These are phyloP conservation scores for Malassezia sp. DNA, from an alignment of 1,284 basidiomycete genomes.

Conservation along the genomic window DNA sequence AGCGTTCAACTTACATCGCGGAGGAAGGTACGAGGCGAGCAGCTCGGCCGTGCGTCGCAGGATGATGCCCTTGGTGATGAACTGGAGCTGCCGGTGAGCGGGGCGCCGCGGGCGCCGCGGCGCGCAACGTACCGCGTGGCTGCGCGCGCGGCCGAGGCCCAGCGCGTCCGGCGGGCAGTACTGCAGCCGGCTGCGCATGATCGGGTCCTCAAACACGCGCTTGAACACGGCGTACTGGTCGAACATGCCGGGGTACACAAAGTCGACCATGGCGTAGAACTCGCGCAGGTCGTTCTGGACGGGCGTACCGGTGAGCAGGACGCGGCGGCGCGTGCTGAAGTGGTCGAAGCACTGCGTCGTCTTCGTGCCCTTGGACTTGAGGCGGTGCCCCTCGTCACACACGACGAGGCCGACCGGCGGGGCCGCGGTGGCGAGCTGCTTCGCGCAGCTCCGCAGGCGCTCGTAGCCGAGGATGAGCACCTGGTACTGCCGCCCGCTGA, in stretches of 20 bases:
- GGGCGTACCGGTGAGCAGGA: constrained; percentile 82
- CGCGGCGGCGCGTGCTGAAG: constrained; percentile 60
- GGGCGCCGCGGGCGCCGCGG: no score
- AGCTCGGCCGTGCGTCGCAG: constrained; percentile 64
- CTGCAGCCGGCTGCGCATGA: constrained; percentile 72
- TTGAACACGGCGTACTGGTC: constrained; percentile 47
- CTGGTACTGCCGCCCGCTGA: constrained; percentile 54
- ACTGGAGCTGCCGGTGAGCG: constrained; percentile 50
- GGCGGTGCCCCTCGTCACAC: constrained; percentile 91
- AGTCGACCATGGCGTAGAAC: constrained; percentile 92
- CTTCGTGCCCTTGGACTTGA: constrained; percentile 86
- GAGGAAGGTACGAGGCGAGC: constrained; percentile 71
- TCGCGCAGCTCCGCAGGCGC: constrained; percentile 54
- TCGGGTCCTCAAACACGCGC: constrained; percentile 70
- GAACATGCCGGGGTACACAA: constrained; percentile 80
- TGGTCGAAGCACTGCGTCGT: constrained; percentile 78
- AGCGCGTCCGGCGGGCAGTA: constrained; percentile 61
- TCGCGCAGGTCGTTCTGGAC: constrained; percentile 89
- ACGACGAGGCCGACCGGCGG: constrained; percentile 85
- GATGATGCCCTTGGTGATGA: constrained; percentile 73
- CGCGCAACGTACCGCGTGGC: constrained; percentile 7
- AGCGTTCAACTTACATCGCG: constrained; percentile 59
- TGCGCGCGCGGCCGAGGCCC: constrained; percentile 59
- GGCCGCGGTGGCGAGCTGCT: constrained; percentile 25
- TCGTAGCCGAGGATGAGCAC: constrained; percentile 95